phyloP scores from a whole-genome alignment of 495 filamentous ascomycete species.

The Pseudevernia furfuracea region DNA sequence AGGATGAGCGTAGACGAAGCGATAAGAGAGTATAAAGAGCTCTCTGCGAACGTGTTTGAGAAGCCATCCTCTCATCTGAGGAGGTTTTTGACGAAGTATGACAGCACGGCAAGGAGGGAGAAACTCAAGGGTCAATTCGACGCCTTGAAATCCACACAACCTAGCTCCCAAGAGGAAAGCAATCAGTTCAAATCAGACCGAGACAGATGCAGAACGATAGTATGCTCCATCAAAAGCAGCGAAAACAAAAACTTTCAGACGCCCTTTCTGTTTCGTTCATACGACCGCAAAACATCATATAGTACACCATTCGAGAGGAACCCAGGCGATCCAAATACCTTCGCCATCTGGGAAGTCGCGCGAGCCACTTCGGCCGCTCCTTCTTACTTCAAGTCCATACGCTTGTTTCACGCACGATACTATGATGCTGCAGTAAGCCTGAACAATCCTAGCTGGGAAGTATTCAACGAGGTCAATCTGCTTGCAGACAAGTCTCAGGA shows the following conservation, averaged over 20 bases:
- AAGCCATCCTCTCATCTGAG: not conserved
- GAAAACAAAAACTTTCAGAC: not conserved
- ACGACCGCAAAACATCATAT: not conserved
- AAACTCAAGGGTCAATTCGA: not conserved
- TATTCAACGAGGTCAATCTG: not conserved
- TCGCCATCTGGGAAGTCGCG: constrained; percentile 3
- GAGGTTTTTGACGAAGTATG: not conserved
- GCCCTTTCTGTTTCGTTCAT: constrained; percentile 6
- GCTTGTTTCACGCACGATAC: not conserved
- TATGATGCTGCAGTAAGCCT: not conserved
- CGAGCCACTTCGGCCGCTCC: constrained; percentile 10
- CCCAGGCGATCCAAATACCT: not conserved
- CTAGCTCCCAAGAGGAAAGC: not conserved
- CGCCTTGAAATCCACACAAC: not conserved
- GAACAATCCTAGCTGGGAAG: constrained; percentile 10
- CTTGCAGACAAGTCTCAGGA: not conserved
- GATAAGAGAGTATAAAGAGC: constrained; percentile 38
- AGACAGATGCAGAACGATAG: constrained; percentile 6
- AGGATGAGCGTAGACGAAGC: constrained; percentile 32
- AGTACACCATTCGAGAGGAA: not conserved
- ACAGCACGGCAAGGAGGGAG: not conserved
- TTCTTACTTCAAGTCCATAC: not conserved
- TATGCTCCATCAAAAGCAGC: not conserved
- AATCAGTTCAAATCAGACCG: constrained; percentile 11
- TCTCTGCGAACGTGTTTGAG: constrained; percentile 27